Percentiles rank a stretch among this genome's conserved stretches.
Conservation (phyloP, 768 basidiomycete genomes). For the button mushroom (Agaricus bisporus) region DNA sequence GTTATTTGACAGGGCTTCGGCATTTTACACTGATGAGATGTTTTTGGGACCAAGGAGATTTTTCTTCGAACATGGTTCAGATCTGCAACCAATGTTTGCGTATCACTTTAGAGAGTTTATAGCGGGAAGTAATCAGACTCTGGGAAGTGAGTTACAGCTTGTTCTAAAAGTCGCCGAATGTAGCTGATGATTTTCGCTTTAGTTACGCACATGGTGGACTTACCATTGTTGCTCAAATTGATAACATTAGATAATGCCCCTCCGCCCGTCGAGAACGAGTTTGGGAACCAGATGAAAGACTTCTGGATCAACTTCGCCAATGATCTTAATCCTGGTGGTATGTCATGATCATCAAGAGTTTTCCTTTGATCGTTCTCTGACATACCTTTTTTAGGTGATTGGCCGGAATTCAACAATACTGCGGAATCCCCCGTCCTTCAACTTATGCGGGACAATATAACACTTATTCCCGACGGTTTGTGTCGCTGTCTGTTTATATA, state of each 20-base stretch:
- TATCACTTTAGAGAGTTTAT: slow-evolving; percentile 56
- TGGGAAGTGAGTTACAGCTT: slow-evolving; percentile 34
- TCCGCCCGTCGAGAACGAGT: slow-evolving; percentile 31
- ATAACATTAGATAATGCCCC: slow-evolving; percentile 21
- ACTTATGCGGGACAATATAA: no score
- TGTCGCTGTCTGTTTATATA: no score
- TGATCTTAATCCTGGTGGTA: slow-evolving; percentile 51
- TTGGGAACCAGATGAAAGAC: slow-evolving; percentile 42
- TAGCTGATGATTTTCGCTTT: not conserved
- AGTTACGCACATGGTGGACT: slow-evolving; percentile 48
- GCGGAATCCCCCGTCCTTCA: no score
- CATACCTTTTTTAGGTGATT: no score
- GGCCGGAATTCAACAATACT: no score
- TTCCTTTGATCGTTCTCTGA: not conserved
- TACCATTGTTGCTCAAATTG: slow-evolving; percentile 42
- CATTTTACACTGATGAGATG: slow-evolving; percentile 58
- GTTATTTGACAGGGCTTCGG: slow-evolving; percentile 47
- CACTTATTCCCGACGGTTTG: no score
- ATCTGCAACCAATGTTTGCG: slow-evolving; percentile 41
- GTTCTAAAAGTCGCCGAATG: not conserved
- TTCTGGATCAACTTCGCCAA: slow-evolving; percentile 53
- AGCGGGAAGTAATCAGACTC: slow-evolving; percentile 39
- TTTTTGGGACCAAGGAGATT: slow-evolving; percentile 44
- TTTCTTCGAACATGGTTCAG: slow-evolving; percentile 43
- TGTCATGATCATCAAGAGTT: slow-evolving; percentile 8